Conservation (phyloP, 495 filamentous ascomycete species). For the Penicillium flavigenum region DNA sequence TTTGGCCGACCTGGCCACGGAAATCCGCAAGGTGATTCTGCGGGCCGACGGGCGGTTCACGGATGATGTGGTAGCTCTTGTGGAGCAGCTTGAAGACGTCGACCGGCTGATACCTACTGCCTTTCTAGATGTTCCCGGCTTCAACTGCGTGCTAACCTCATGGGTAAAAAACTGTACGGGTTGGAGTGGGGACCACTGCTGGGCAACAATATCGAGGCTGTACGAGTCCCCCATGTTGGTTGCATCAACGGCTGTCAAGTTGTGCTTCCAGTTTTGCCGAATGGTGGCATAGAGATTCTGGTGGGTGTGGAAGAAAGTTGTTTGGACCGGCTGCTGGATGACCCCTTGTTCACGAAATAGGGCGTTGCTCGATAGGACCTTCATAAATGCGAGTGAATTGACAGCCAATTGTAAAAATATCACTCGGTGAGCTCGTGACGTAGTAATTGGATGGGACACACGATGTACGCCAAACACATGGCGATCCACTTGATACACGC, state of each 20-base stretch:
- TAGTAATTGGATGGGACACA: too few species aligned
- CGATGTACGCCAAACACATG: too few species aligned
- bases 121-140: constrained; percentile 36
- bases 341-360: constrained; percentile 32
- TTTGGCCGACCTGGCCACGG: constrained; percentile 33
- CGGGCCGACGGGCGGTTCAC: constrained; percentile 27
- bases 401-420: too few species aligned
- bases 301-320: constrained; percentile 33
- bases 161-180: constrained; percentile 33
- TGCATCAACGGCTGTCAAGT: constrained; percentile 37
- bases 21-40: constrained; percentile 30
- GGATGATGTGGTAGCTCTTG: constrained; percentile 27
- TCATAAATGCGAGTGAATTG: not conserved
- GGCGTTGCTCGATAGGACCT: constrained; percentile 18
- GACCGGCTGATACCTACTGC: constrained; percentile 32
- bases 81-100: constrained; percentile 27
- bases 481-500: too few species aligned
- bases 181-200: constrained; percentile 37
- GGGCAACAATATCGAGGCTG: constrained; percentile 31
- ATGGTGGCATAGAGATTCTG: constrained; percentile 39
- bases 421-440: too few species aligned
- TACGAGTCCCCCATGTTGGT: constrained; percentile 34
- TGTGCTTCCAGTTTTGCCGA: constrained; percentile 33
- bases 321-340: constrained; percentile 27
- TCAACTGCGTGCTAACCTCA: constrained; percentile 33